phyloP scores from a whole-genome alignment of 2,329 filamentous ascomycete species.

The Sarocladium oryzae region DNA sequence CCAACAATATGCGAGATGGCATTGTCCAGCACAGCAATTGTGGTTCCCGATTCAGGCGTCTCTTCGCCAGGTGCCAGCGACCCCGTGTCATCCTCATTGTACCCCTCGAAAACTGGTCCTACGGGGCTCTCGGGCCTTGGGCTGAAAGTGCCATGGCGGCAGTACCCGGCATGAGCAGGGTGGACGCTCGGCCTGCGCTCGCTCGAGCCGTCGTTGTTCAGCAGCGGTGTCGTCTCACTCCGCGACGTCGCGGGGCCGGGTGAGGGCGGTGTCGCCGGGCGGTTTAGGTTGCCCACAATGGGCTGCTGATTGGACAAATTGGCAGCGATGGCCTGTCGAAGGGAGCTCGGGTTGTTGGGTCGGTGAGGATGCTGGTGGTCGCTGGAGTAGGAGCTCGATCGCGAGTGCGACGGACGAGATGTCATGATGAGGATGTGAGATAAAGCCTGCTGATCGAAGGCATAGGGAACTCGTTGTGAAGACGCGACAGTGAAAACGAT shows the following conservation, averaged over 20 bases:
- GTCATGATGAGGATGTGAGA: constrained; percentile 3
- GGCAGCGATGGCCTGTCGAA: constrained; percentile 34
- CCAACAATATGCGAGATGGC: constrained; percentile 31
- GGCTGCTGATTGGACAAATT: constrained; percentile 1
- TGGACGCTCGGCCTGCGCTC: constrained; percentile 18
- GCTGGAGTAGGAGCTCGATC: constrained; percentile 7
- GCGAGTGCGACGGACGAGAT: constrained; percentile 4
- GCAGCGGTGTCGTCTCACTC: constrained; percentile 46
- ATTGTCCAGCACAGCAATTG: constrained; percentile 31
- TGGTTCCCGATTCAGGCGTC: constrained; percentile 25
- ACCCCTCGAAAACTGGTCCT: constrained; percentile 11
- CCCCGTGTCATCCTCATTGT: constrained; percentile 15
- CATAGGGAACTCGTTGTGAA: neutral
- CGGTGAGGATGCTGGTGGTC: constrained; percentile 15
- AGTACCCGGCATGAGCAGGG: constrained; percentile 40
- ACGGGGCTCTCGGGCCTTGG: constrained; percentile 51
- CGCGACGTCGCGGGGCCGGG: constrained; percentile 17
- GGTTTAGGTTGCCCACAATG: constrained; percentile 15
- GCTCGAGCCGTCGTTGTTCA: constrained; percentile 23
- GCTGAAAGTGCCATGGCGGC: constrained; percentile 72
- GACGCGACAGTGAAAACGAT: neutral
- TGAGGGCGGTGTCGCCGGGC: constrained; percentile 17
- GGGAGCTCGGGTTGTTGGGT: constrained; percentile 37
- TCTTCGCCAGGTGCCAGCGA: constrained; percentile 24
- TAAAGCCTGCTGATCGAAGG: neutral